Evolutionary conservation across 2,329 filamentous ascomycete genomes (phyloP).

Genomic region (Cladosporium austrohemisphaericum): DNA sequence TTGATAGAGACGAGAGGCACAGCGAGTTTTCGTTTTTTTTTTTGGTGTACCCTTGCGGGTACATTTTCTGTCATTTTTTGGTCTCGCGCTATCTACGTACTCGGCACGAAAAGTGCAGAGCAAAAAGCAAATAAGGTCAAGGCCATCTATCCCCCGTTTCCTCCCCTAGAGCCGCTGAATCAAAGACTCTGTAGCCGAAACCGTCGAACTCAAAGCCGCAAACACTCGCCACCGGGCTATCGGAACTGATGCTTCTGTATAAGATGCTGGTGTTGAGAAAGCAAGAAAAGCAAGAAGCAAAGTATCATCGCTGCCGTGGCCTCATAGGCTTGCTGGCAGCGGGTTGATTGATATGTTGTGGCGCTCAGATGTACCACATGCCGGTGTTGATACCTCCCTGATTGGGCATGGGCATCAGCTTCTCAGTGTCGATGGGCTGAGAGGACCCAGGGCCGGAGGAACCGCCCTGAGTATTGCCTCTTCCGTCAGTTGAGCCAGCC

Average conservation of each 20-base stretch:
- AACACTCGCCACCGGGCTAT: no score
- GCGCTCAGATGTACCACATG: slow-evolving; percentile 51
- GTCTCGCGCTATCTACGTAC: background rate
- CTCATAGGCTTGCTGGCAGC: background rate
- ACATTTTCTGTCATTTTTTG: background rate
- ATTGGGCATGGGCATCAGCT: slow-evolving; percentile 41
- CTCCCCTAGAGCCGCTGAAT: background rate
- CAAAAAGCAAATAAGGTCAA: background rate
- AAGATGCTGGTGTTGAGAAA: background rate
- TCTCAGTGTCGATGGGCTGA: slow-evolving; percentile 27
- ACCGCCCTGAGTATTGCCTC: slow-evolving; percentile 21
- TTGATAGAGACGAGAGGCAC: no score
- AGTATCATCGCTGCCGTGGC: background rate
- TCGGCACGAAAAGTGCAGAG: background rate
- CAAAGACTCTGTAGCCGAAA: no score
- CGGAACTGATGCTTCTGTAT: no score
- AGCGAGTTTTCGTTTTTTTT: background rate
- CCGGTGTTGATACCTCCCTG: slow-evolving; percentile 37
- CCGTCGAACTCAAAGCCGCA: no score
- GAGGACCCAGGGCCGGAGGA: slow-evolving; percentile 16
- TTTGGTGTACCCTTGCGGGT: background rate
- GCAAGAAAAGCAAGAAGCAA: background rate
- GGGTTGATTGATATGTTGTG: background rate
- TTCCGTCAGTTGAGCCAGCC: slow-evolving; percentile 2
- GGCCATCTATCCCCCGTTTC: background rate